Base-by-base conservation (phyloP, 2,329 filamentous ascomycete genomes). In the Aspergillus brunneoviolaceus region DNA sequence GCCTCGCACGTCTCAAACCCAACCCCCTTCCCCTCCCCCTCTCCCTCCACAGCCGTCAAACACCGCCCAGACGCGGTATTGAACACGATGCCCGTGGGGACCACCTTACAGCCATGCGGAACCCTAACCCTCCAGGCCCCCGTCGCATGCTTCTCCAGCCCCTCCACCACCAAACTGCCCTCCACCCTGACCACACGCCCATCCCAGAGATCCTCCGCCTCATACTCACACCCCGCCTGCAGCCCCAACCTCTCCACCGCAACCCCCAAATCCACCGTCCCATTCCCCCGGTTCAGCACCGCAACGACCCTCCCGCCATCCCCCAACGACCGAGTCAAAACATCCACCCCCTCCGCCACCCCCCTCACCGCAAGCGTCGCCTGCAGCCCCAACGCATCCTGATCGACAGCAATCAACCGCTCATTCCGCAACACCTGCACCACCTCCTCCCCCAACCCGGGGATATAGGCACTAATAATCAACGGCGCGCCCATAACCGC, bases 11-110 rank as follows among this genome's bases (percentile, higher is more conserved):
- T 60, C 4, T 65, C 62, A 67, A 77, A 81, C 0, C 35, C 65
- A 5, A 80, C 65, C 5, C 55, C 65, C 6, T 57, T 64, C 7
- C 67, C 65, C 2, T 66, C 60, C 1, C 55, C 64, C 6, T 57
- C 65, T 6, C 67, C 65, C 2, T 65, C 60, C 1, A 49, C 53
- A 5, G 74, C 76, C 4, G 78, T 78, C 35, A 83, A 69, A 60
- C 79, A 81, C 31, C 75, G 74, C 10, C 77, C 68, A 2, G 79
- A 80, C 23, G 74, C 77, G 0, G 80, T 81, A 64, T 83, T 82
- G 69, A 83, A 81, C 52, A 83, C 77, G 65, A 80, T 75, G 4
- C 81, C 81, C 0, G 80, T 83, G 0, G 81, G 79, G 9, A 72
- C 74, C 10, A 73, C 65, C 21, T 63, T 63, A 39, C 58, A 70